Conservation (phyloP, 2,329 filamentous ascomycete genomes). For the Alternaria incomplexa region DNA sequence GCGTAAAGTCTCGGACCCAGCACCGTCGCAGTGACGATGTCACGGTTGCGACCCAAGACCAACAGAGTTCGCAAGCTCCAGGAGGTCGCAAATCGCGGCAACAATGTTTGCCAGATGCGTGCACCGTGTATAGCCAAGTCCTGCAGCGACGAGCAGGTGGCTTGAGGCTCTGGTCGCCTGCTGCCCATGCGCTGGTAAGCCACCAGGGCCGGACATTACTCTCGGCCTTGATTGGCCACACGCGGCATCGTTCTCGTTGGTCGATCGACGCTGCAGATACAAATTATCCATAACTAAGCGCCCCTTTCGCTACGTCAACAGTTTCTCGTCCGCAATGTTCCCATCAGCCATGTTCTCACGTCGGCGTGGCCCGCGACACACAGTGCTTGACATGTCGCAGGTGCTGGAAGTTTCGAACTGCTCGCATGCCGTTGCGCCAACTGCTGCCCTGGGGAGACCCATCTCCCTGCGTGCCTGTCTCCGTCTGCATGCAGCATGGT, state of each 20-base stretch:
- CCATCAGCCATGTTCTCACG: not conserved
- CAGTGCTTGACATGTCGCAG: not conserved
- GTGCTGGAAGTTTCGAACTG: conserved; percentile 17
- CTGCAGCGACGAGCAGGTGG: conserved; percentile 13
- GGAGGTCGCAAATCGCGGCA: conserved; percentile 3
- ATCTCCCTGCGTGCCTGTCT: conserved; percentile 1
- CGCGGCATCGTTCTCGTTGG: conserved; percentile 10
- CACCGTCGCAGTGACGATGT: conserved; percentile 28
- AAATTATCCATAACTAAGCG: conserved; percentile 10
- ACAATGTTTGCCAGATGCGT: not conserved
- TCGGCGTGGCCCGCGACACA: not conserved
- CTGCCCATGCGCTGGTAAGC: conserved; percentile 32
- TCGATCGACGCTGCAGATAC: conserved; percentile 18
- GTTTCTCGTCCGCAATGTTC: conserved; percentile 7
- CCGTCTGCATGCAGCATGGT: conserved; percentile 6
- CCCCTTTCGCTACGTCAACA: conserved; percentile 22
- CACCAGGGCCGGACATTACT: conserved; percentile 22
- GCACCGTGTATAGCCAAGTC: conserved; percentile 6
- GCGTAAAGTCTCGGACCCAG: conserved; percentile 34
- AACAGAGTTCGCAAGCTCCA: not conserved
- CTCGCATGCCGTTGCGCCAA: conserved; percentile 7
- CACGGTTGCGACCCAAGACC: not conserved
- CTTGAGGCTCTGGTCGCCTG: conserved; percentile 27
- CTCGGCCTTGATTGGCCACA: conserved; percentile 18
- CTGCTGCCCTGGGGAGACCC: not conserved